Evolutionary conservation across 176 grass and related monocot genomes (phyloP), one percentile per base, ranked within the genome.

Genomic region (Ensete glaucum): DNA sequence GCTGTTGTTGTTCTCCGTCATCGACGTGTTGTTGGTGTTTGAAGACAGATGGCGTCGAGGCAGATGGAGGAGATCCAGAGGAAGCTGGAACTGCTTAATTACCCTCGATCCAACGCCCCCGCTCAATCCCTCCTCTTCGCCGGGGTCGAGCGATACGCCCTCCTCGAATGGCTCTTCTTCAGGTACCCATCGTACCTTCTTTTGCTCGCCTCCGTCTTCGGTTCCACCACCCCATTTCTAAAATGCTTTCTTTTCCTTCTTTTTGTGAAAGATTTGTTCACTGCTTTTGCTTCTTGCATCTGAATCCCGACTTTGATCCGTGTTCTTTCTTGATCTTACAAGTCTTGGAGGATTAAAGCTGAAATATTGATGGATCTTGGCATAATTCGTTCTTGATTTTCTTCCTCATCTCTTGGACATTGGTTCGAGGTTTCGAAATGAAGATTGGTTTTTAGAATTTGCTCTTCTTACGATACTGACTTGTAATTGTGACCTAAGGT

Each of bases 161-260:
- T 99, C 81, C 90, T 99, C 69, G 95, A 99, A 72, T 99, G 95
- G 90, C 95, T 99, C 65, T 99, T 99, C 90, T 99, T 99, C 86
- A 80, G 95, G 95, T 77, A 16, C 9, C 43, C 19, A 8, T 7
- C n/a, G 48, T 8, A 9, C 27, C 14, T 24, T 16, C 80, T 63
- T 43, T 58, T 59, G 16, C 11, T 62, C 67, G 29, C 15, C 16
- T 51, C 0, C 4, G 48, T 77, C 68, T 50, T 67, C 56, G 21
- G 50, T 73, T 73, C 56, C 60, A 9, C 78, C 75, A 86, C 83
- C 43, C 34, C 20, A 27, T 21, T 71, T 55, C 57, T 9, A 53
- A 52, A 43, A 11, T 68, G 19, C 34, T 16, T 2, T 16, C 13
- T 17, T 16, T 34, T 34, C 21, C n/a, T 43, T 43, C 34, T 43